These are phyloP conservation scores for Physcomitrellopsis africana DNA, from an alignment of 225 moss, liverwort and hornwort genomes.

Conservation along the genomic window DNA sequence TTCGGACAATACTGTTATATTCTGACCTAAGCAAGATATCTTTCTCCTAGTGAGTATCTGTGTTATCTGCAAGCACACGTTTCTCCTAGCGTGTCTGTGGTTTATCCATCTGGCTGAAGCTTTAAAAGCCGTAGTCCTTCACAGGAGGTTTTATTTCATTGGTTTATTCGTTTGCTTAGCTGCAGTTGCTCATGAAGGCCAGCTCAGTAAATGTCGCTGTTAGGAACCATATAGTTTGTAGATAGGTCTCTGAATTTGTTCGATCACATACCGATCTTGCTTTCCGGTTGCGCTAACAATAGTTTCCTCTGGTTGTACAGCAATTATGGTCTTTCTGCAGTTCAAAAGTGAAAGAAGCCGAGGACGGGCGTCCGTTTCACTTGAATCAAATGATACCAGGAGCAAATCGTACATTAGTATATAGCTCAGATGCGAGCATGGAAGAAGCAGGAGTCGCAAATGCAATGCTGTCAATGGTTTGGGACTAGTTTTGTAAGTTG, in stretches of 20 bases:
- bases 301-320: slow-evolving; percentile 49
- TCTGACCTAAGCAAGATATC: no score
- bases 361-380: slow-evolving; percentile 76
- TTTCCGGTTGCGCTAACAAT: slow-evolving; percentile 17
- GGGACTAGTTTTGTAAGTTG: slow-evolving; percentile 66
- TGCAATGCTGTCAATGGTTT: slow-evolving; percentile 87
- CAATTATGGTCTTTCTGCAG: slow-evolving; percentile 94
- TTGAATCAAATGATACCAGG: slow-evolving; percentile 90
- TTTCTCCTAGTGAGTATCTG: no score
- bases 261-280: no score
- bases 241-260: no score
- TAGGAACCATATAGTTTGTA: no score
- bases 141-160: background rate
- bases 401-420: slow-evolving; percentile 66
- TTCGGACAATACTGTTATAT: no score
- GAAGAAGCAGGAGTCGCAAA: slow-evolving; percentile 87
- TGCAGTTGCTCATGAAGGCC: background rate
- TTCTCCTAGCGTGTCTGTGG: no score
- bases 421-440: slow-evolving; percentile 71
- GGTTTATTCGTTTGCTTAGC: background rate
- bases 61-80: no score
- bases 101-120: no score
- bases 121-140: no score
- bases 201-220: background rate
- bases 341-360: slow-evolving; percentile 81